phyloP scores from a whole-genome alignment of 1,284 basidiomycete species.

The Termitomyces sp. region DNA sequence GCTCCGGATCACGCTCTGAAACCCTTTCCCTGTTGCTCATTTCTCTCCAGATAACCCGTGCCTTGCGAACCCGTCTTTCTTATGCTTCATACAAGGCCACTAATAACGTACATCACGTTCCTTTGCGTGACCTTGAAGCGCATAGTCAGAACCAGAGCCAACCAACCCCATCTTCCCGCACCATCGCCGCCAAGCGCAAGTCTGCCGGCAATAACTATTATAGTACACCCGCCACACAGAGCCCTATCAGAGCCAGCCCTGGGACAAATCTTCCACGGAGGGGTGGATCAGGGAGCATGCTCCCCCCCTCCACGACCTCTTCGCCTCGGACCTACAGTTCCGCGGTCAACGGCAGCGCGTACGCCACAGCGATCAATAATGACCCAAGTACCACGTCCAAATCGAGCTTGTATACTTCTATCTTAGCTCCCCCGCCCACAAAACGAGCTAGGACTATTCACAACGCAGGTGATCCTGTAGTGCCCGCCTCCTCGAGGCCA shows the following conservation, averaged over 20 bases:
- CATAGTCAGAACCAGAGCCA: conserved; percentile 40
- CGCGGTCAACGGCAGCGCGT: conserved; percentile 25
- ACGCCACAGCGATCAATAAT: conserved; percentile 22
- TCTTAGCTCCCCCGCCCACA: conserved; percentile 66
- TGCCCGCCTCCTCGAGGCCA: conserved; percentile 46
- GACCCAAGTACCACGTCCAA: conserved; percentile 26
- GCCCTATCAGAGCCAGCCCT: conserved; percentile 28
- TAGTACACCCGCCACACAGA: conserved; percentile 45
- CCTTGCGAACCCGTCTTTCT: conserved; percentile 66
- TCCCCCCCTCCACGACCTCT: conserved; percentile 40
- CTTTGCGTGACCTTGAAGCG: conserved; percentile 65
- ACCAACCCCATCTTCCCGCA: conserved; percentile 39
- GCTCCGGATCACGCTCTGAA: conserved; percentile 20
- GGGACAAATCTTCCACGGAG: conserved; percentile 25
- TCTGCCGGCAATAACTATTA: conserved; percentile 40
- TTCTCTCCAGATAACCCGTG: conserved; percentile 64
- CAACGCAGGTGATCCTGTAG: conserved; percentile 65
- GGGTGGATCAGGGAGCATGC: conserved; percentile 40
- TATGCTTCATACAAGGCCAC: conserved; percentile 79
- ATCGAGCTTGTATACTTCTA: conserved; percentile 61
- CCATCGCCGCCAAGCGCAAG: conserved; percentile 55
- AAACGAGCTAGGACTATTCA: conserved; percentile 72
- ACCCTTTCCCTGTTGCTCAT: conserved; percentile 35
- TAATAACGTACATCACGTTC: conserved; percentile 59
- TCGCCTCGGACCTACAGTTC: conserved; percentile 40